Evolutionary conservation across 805 yeast species (phyloP).

Genomic region (Danielia oregonensis): DNA sequence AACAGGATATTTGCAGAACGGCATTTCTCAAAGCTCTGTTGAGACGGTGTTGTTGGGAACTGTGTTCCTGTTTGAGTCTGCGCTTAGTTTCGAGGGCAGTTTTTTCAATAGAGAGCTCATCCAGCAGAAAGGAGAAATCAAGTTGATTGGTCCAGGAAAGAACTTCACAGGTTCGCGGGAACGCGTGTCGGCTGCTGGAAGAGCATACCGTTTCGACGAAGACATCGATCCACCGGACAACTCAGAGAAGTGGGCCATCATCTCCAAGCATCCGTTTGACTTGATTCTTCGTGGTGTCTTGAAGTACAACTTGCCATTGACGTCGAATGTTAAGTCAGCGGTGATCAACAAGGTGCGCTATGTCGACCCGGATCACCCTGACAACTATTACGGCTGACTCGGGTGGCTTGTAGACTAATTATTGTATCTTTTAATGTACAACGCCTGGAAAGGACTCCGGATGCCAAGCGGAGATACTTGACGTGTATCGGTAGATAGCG

Average conservation of each 20-base stretch:
- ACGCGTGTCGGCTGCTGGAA: not conserved
- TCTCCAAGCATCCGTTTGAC: slow-evolving; percentile 80
- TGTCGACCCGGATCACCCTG: slow-evolving; percentile 54
- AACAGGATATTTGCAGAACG: slow-evolving; percentile 42
- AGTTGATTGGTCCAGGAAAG: slow-evolving; percentile 68
- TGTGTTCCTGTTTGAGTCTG: slow-evolving; percentile 61
- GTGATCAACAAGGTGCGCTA: slow-evolving; percentile 56
- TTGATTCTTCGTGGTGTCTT: slow-evolving; percentile 79
- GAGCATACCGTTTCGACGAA: not conserved
- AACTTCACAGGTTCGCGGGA: slow-evolving; percentile 27
- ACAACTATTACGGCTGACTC: too few relatives aligned
- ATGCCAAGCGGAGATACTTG: too few relatives aligned
- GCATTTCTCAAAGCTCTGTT: slow-evolving; percentile 14
- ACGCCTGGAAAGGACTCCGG: too few relatives aligned
- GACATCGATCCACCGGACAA: slow-evolving; percentile 27
- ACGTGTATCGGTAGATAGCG: too few relatives aligned
- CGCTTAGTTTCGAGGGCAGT: slow-evolving; percentile 73
- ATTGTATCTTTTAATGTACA: too few relatives aligned
- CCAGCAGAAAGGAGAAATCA: slow-evolving; percentile 64
- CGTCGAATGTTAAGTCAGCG: slow-evolving; percentile 47
- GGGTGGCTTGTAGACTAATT: too few relatives aligned
- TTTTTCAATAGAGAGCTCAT: slow-evolving; percentile 61
- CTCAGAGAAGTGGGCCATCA: slow-evolving; percentile 64
- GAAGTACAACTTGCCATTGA: slow-evolving; percentile 70
- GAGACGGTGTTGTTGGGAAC: slow-evolving; percentile 79